These are phyloP conservation scores for Cadophora malorum DNA, from an alignment of 2,329 filamentous ascomycete species.

Conservation along the genomic window DNA sequence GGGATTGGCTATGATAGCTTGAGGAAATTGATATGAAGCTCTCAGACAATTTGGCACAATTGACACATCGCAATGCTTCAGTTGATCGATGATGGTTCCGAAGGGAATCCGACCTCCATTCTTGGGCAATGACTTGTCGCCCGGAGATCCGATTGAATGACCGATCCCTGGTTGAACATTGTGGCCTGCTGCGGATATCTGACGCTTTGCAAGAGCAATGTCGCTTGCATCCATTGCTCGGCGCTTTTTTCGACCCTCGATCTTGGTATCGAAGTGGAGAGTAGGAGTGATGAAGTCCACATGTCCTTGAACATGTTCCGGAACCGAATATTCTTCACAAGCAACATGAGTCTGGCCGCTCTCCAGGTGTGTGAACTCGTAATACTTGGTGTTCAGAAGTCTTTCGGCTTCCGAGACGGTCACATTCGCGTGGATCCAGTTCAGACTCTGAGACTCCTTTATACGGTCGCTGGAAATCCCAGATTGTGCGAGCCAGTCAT, in stretches of 20 bases:
- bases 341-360: conserved; percentile 34
- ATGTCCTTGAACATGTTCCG: conserved; percentile 25
- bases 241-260: conserved; percentile 29
- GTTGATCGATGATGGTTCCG: conserved; percentile 9
- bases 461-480: conserved; percentile 58
- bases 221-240: conserved; percentile 15
- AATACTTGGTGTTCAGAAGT: conserved; percentile 58
- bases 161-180: conserved; percentile 48
- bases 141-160: conserved; percentile 48
- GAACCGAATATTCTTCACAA: conserved; percentile 33
- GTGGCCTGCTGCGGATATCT: conserved; percentile 16
- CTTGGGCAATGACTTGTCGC: conserved; percentile 45
- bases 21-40: conserved; percentile 22
- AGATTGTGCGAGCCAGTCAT: conserved; percentile 58
- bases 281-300: conserved; percentile 35
- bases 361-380: conserved; percentile 32
- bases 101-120: conserved; percentile 34
- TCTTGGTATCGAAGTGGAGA: conserved; percentile 30
- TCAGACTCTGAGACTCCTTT: conserved; percentile 49
- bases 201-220: conserved; percentile 13
- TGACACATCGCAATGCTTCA: conserved; percentile 36
- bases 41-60: conserved; percentile 32
- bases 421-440: conserved; percentile 45
- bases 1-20: background rate
- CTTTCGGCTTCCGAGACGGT: conserved; percentile 53